Evolutionary conservation across 352 stramenopile species (phyloP), one percentile per base, ranked within the genome.

Genomic region (Globisporangium emineosum): DNA sequence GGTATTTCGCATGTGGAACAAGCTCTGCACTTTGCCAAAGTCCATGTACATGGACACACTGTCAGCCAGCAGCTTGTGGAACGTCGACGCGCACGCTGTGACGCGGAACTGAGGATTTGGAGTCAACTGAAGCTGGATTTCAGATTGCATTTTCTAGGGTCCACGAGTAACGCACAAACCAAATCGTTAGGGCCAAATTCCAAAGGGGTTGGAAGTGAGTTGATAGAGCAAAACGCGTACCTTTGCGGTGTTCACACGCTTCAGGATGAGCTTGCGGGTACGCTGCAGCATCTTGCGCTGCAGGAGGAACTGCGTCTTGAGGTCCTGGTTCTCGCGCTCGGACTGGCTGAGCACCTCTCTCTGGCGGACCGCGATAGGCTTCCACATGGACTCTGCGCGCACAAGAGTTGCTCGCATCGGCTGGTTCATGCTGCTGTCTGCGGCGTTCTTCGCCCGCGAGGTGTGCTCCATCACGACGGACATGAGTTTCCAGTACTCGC

Each of bases 211-310:
- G 15, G 1, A 17, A 3, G 9, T 52, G n/a, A 52, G 45, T 21
- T 19, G 3, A 3, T 25, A 29, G 45, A 52, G 3, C 17, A n/a
- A n/a, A 52, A 52, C n/a, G 21, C 40, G n/a, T 42, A 67, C 61
- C 19, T 23, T 42, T 5, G 61, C 57, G n/a, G 23, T 19, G 1
- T 53, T 51, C 4, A 57, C 51, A 17, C 51, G 51, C 51, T 42
- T 57, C 51, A 19, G 23, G 51, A 57, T 35, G 51, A 57, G 15
- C 51, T 57, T 57, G 37, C 53, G 52, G 25, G 42, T 7, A 15
- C 30, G 27, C 19, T 40, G 51, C 51, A 40, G 27, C 51, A 57
- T 57, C 30, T 57, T 57, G 27, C 30, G 25, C 51, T 57, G 51
- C 4, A 35, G 30, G 7, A 40, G 51, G 27, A 42, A 57, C 12